A percentile compares a stretch with the other conserved stretches of the same genome.
phyloP scores from a whole-genome alignment of 2,329 filamentous ascomycete species.

The Periconia macrospinosa region DNA sequence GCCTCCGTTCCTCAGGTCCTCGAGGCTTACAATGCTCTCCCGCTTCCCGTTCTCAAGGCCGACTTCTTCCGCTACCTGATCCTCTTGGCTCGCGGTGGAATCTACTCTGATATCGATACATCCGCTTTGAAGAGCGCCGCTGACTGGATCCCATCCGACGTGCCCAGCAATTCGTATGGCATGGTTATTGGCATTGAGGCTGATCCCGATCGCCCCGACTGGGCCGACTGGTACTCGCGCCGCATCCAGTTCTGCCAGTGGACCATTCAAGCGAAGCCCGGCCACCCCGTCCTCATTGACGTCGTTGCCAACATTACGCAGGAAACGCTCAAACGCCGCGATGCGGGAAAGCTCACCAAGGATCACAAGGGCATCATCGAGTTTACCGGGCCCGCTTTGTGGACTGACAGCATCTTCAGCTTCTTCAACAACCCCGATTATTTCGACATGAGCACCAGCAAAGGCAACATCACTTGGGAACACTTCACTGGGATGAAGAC shows the following conservation, averaged over 20 bases:
- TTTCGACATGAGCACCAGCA: conserved; percentile 76
- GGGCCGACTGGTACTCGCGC: conserved; percentile 93
- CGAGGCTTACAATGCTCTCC: conserved; percentile 53
- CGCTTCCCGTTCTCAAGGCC: conserved; percentile 59
- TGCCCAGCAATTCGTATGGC: conserved; percentile 77
- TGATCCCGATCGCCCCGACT: conserved; percentile 89
- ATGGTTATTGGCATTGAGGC: conserved; percentile 95
- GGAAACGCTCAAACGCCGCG: conserved; percentile 75
- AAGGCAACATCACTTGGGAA: conserved; percentile 76
- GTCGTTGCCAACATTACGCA: conserved; percentile 85
- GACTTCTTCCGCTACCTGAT: conserved; percentile 71
- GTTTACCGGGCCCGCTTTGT: conserved; percentile 89
- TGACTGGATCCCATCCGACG: conserved; percentile 81
- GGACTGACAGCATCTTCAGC: conserved; percentile 89
- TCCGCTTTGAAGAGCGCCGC: conserved; percentile 77
- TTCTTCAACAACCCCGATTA: conserved; percentile 92
- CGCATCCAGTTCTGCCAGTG: conserved; percentile 98
- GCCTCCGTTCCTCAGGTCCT: conserved; percentile 61
- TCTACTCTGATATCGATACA: conserved; percentile 86
- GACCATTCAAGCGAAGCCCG: conserved; percentile 95
- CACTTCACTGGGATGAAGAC: conserved; percentile 87
- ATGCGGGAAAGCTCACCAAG: conserved; percentile 63
- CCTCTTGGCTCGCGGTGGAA: conserved; percentile 74
- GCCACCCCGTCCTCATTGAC: conserved; percentile 87
- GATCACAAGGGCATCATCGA: conserved; percentile 81